Percentiles rank a stretch among this genome's conserved stretches.
These are phyloP conservation scores for Pezicula carpinea DNA, from an alignment of 2,329 filamentous ascomycete species.

Conservation along the genomic window DNA sequence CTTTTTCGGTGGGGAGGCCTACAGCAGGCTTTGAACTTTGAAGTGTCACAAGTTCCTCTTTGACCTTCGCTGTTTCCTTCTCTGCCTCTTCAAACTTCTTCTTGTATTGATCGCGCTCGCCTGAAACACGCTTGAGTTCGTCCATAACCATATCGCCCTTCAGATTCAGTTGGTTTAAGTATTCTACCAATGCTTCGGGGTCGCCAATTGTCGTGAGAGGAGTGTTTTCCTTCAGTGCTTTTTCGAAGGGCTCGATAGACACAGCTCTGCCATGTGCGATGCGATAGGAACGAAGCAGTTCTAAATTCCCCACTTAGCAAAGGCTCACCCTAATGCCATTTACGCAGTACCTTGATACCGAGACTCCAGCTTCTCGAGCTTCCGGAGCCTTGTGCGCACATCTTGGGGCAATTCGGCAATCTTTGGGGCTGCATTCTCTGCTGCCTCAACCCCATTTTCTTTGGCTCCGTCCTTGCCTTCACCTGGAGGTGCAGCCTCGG, in stretches of 20 bases:
- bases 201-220: constrained; percentile 86
- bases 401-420: constrained; percentile 57
- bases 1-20: constrained; percentile 14
- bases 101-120: constrained; percentile 75
- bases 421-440: constrained; percentile 13
- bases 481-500: constrained; percentile 24
- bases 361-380: constrained; percentile 83
- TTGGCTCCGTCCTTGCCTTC: constrained; percentile 14
- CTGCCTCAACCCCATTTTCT: constrained; percentile 22
- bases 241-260: constrained; percentile 90
- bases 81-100: constrained; percentile 69
- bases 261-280: constrained; percentile 83
- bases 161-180: constrained; percentile 78
- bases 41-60: constrained; percentile 58
- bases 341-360: constrained; percentile 71
- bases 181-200: constrained; percentile 79
- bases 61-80: constrained; percentile 54
- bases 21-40: constrained; percentile 37
- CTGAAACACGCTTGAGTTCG: constrained; percentile 81
- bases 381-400: constrained; percentile 69
- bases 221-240: constrained; percentile 84
- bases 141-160: constrained; percentile 92
- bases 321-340: neutral
- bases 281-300: constrained; percentile 86
- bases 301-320: constrained; percentile 38